Evolutionary conservation across 176 grass and related monocot genomes (phyloP).

Genomic region (Calamus simplicifolius): DNA sequence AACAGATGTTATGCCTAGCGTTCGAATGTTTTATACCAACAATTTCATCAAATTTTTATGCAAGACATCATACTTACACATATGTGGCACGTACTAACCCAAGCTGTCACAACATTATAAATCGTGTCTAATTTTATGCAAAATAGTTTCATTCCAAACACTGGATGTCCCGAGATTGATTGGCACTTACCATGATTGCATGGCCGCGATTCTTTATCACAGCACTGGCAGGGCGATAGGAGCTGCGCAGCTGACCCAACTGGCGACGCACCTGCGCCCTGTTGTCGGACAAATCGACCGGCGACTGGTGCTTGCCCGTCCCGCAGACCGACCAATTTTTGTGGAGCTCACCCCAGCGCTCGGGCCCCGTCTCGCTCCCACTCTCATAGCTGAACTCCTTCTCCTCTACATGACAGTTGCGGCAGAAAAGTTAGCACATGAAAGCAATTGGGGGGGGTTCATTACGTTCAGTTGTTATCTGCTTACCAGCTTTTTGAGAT

Average conservation of each 20-base stretch:
- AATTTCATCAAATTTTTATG: background rate
- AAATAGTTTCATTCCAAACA: no score
- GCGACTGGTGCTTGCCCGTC: conserved; percentile 50
- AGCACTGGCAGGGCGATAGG: conserved; percentile 39
- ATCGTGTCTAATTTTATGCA: no score
- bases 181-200: conserved; percentile 45
- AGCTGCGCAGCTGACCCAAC: conserved; percentile 39
- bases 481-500: no score
- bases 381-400: conserved; percentile 44
- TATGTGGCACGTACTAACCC: no score
- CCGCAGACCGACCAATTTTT: conserved; percentile 47
- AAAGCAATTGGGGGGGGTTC: no score
- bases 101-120: no score
- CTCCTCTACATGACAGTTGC: conserved; percentile 25
- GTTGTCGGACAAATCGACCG: conserved; percentile 41
- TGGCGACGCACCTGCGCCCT: conserved; percentile 17
- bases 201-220: conserved; percentile 54
- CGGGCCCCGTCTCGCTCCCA: conserved; percentile 32
- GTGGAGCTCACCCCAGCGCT: conserved; percentile 55
- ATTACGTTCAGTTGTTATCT: no score
- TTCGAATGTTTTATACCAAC: background rate
- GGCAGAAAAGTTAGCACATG: no score
- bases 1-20: background rate
- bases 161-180: no score
- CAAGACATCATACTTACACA: no score